Evolutionary conservation across 768 basidiomycete genomes (phyloP).

Genomic region (Rubroboletus satanas): DNA sequence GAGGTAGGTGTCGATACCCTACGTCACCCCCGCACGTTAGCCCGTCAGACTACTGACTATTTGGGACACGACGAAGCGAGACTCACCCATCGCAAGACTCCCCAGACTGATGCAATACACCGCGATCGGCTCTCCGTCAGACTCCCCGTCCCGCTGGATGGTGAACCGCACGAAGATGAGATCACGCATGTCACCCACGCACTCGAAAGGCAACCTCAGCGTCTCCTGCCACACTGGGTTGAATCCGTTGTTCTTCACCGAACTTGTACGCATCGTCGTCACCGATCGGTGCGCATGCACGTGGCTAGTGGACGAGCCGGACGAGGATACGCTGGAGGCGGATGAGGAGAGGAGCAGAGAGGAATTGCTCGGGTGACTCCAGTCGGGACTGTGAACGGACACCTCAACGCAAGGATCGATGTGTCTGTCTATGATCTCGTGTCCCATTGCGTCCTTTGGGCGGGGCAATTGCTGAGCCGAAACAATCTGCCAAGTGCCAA

Average conservation of each 20-base stretch:
- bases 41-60: neutral
- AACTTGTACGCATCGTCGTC: slow-evolving; percentile 52
- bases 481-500: slow-evolving; percentile 46
- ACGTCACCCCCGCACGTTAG: neutral
- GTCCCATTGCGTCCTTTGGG: slow-evolving; percentile 57
- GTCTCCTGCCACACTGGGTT: slow-evolving; percentile 84
- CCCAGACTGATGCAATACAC: slow-evolving; percentile 71
- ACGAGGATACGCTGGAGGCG: slow-evolving; percentile 1
- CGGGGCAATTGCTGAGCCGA: slow-evolving; percentile 90
- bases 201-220: slow-evolving; percentile 69
- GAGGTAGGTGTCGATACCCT: slow-evolving; percentile 89
- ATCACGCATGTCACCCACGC: slow-evolving; percentile 72
- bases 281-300: slow-evolving; percentile 41
- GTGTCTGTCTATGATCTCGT: slow-evolving; percentile 56
- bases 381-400: slow-evolving; percentile 72
- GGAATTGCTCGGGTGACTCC: slow-evolving; percentile 38
- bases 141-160: slow-evolving; percentile 61
- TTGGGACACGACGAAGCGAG: neutral
- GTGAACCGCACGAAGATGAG: slow-evolving; percentile 81
- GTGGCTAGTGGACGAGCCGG: neutral
- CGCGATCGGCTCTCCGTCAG: slow-evolving; percentile 63
- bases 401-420: slow-evolving; percentile 81
- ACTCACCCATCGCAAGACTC: slow-evolving; percentile 67
- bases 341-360: slow-evolving; percentile 9
- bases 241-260: slow-evolving; percentile 85